Percentiles rank a stretch among this genome's conserved stretches.
phyloP scores from a whole-genome alignment of 2,329 filamentous ascomycete species.

The Aquanectria penicillioides region DNA sequence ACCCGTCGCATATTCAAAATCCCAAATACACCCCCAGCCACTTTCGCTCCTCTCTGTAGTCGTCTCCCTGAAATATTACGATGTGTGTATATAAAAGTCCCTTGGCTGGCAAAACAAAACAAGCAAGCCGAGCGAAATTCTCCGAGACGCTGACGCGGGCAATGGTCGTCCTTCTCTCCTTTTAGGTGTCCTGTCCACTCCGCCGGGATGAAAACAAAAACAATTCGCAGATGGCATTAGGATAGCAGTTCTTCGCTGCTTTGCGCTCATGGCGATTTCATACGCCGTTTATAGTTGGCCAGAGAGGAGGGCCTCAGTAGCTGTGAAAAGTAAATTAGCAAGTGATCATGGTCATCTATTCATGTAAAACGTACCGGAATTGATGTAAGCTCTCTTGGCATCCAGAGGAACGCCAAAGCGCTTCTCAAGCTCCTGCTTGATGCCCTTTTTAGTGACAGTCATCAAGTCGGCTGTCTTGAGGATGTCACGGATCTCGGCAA shows the following conservation, averaged over 20 bases:
- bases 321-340: constrained; percentile 50
- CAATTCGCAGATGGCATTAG: constrained; percentile 34
- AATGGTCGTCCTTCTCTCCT: constrained; percentile 34
- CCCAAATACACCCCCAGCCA: constrained; percentile 20
- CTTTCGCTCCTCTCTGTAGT: constrained; percentile 26
- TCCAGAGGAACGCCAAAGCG: constrained; percentile 90
- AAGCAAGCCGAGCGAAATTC: constrained; percentile 23
- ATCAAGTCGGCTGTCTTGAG: constrained; percentile 92
- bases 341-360: neutral
- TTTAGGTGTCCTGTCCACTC: constrained; percentile 39
- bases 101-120: constrained; percentile 18
- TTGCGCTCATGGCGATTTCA: constrained; percentile 19
- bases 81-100: constrained; percentile 33
- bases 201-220: constrained; percentile 31
- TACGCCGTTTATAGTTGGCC: constrained; percentile 70
- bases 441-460: constrained; percentile 98
- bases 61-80: no score
- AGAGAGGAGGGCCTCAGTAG: constrained; percentile 82
- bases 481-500: constrained; percentile 95
- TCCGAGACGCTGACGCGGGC: constrained; percentile 20
- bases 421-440: constrained; percentile 92
- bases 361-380: constrained; percentile 74
- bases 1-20: constrained; percentile 16
- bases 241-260: constrained; percentile 15
- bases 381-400: constrained; percentile 91